phyloP scores from a whole-genome alignment of 441 rosid species.

The Syzygium malaccense region DNA sequence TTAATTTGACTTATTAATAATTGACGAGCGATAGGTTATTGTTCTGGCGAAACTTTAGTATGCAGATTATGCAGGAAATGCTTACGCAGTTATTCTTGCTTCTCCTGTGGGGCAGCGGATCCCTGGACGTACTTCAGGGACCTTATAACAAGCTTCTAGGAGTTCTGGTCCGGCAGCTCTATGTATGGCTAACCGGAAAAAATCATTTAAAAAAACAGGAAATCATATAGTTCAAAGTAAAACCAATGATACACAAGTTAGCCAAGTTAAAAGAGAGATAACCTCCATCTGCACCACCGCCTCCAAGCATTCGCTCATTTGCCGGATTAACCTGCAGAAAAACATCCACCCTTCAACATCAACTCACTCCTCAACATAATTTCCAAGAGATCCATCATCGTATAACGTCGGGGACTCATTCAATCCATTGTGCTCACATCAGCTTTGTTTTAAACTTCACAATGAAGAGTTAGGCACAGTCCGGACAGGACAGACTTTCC shows the following conservation, averaged over 20 bases:
- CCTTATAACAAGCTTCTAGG: slow-evolving; percentile 61
- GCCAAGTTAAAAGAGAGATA: not conserved
- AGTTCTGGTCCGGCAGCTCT: slow-evolving; percentile 88
- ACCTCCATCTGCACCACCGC: slow-evolving; percentile 97
- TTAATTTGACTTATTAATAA: not conserved
- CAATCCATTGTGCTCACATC: not conserved
- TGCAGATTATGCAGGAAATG: not conserved
- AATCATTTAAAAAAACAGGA: not conserved
- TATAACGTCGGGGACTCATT: not conserved
- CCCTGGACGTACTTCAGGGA: slow-evolving; percentile 67
- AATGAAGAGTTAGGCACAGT: not conserved
- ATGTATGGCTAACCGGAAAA: slow-evolving; percentile 53
- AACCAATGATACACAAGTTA: not conserved
- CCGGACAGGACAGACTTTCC: not conserved
- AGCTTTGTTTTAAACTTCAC: not conserved
- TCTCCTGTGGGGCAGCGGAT: slow-evolving; percentile 80
- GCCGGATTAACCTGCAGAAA: slow-evolving; percentile 66
- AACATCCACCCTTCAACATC: not conserved
- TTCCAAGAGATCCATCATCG: not conserved
- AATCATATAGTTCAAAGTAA: not conserved
- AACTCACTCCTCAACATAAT: not conserved
- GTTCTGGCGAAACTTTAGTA: not conserved
- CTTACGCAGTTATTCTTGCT: slow-evolving; percentile 78
- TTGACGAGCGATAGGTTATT: not conserved
- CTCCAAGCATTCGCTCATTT: slow-evolving; percentile 80